Conservation (phyloP, 2,329 filamentous ascomycete genomes). For the Trichophyton verrucosum region DNA sequence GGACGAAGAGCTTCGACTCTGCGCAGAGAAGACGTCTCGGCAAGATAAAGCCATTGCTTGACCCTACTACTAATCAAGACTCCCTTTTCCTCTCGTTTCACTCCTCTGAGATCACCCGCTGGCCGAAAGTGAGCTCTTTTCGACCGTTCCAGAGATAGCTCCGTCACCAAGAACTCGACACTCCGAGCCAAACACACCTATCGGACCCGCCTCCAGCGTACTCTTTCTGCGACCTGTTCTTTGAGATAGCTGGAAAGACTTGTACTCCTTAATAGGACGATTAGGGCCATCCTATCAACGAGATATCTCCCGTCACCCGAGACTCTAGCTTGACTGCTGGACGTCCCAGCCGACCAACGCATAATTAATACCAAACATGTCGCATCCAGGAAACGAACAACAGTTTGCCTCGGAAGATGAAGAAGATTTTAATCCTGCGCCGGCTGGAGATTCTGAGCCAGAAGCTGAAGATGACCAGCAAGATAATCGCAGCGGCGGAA, state of each 20-base stretch:
- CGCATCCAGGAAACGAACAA: slow-evolving; percentile 29
- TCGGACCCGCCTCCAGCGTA: not conserved
- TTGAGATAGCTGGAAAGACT: not conserved
- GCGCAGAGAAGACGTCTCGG: not conserved
- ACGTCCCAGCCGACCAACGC: not conserved
- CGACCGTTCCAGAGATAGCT: not conserved
- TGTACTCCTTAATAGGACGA: not conserved
- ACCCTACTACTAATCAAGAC: not conserved
- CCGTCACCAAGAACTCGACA: not conserved
- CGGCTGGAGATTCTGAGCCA: slow-evolving; percentile 60
- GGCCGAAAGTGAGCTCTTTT: slow-evolving; percentile 3
- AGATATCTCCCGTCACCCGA: not conserved
- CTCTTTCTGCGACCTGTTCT: not conserved
- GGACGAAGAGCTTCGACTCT: not conserved
- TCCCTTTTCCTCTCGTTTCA: not conserved
- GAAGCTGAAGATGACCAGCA: slow-evolving; percentile 39
- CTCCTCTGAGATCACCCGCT: not conserved
- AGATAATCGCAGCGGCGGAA: slow-evolving; percentile 17
- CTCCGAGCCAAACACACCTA: not conserved
- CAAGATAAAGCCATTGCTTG: not conserved
- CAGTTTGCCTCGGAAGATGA: slow-evolving; percentile 51
- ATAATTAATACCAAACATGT: slow-evolving; percentile 17
- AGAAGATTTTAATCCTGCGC: slow-evolving; percentile 79
- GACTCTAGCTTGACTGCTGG: not conserved
- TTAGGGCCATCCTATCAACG: not conserved